Conservation (phyloP, 78 protist species). For the Dictyostelium firmibasis region DNA sequence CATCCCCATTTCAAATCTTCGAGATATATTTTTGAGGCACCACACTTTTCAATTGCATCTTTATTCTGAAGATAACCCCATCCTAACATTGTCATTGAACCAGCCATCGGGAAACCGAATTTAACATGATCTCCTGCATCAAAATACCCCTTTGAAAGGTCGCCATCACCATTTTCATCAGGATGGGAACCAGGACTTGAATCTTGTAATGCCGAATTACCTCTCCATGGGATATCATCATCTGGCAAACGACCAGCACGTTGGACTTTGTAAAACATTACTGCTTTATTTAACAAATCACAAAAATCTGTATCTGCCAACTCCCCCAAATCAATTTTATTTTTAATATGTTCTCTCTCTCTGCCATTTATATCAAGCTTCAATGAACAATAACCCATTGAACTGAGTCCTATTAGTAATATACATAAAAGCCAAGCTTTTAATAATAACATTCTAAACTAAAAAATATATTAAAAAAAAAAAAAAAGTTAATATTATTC, state of each 20-base stretch:
- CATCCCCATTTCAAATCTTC: constrained; percentile 53
- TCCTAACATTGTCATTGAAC: constrained; percentile 69
- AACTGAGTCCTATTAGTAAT: neutral
- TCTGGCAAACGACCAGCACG: constrained; percentile 68
- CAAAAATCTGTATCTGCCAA: constrained; percentile 25
- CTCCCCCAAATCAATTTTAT: neutral
- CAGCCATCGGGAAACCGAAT: constrained; percentile 62
- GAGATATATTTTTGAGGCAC: neutral
- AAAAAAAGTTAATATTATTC: no score
- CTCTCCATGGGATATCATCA: constrained; percentile 64
- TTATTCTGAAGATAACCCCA: constrained; percentile 55
- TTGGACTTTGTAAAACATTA: constrained; percentile 47
- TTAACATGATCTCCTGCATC: constrained; percentile 78
- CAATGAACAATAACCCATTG: neutral
- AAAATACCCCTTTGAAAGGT: constrained; percentile 44
- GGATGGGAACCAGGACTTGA: neutral
- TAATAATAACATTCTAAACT: neutral
- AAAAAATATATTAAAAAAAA: no score
- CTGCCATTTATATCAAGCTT: neutral
- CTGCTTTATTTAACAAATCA: constrained; percentile 15
- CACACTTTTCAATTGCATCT: constrained; percentile 18
- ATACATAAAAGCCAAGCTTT: neutral
- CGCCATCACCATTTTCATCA: constrained; percentile 33
- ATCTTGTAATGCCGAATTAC: constrained; percentile 39
- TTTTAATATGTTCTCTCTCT: neutral